These are phyloP conservation scores for Populus ilicifolia DNA, from an alignment of 345 rosid genomes.

Conservation along the genomic window DNA sequence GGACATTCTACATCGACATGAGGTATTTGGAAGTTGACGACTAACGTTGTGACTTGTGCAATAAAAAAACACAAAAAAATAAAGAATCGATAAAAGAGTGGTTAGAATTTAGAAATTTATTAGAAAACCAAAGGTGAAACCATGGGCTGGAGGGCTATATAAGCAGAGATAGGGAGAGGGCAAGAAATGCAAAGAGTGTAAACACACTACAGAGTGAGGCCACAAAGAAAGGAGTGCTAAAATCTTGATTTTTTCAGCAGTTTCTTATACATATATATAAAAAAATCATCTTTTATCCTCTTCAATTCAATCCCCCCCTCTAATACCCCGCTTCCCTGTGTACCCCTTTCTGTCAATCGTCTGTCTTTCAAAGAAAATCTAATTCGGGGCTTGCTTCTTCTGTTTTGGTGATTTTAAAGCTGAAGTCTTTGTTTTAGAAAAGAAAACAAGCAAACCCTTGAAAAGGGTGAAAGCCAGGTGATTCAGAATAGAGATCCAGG, in stretches of 20 bases:
- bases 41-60: neutral
- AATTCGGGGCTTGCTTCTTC: conserved; percentile 47
- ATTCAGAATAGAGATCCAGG: conserved; percentile 81
- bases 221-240: neutral
- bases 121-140: neutral
- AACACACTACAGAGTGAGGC: conserved; percentile 28
- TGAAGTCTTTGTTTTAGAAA: neutral
- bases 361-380: conserved; percentile 52
- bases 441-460: conserved; percentile 44
- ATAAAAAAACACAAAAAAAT: too few relatives aligned
- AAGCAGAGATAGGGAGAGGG: conserved; percentile 25
- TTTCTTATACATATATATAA: neutral
- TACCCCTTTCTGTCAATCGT: conserved; percentile 72
- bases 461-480: conserved; percentile 54
- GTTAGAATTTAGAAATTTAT: neutral
- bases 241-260: neutral
- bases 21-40: conserved; percentile 24
- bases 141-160: conserved; percentile 32
- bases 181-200: conserved; percentile 30
- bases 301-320: conserved; percentile 25
- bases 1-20: conserved; percentile 7
- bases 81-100: neutral
- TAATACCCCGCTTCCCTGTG: conserved; percentile 49
- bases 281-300: neutral
- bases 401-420: neutral